phyloP scores from a whole-genome alignment of 192 early-diverging fungal genomes.

The Coemansia sp. region DNA sequence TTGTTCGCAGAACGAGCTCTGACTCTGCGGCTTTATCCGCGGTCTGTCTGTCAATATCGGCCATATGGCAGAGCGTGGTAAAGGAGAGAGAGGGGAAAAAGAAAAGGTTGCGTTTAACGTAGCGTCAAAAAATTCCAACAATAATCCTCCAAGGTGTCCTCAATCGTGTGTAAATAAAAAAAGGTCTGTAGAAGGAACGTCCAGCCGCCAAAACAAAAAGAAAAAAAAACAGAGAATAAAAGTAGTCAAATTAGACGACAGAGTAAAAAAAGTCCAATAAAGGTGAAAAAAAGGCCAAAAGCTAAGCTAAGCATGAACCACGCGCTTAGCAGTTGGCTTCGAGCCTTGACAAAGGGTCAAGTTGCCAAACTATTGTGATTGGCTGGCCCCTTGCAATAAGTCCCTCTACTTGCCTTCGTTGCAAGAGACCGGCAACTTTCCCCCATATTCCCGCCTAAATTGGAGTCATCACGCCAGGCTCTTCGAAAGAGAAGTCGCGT shows the following conservation, averaged over 20 bases:
- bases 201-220: constrained; percentile 4
- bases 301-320: constrained; percentile 8
- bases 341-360: background rate
- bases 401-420: background rate
- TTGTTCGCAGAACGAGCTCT: constrained; percentile 10
- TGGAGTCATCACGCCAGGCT: background rate
- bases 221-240: background rate
- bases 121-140: constrained; percentile 1
- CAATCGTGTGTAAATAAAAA: background rate
- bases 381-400: background rate
- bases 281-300: constrained; percentile 13
- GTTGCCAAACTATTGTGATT: background rate
- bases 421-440: background rate
- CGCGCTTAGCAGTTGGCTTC: background rate
- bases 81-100: background rate
- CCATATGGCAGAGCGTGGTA: constrained; percentile 15
- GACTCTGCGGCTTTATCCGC: constrained; percentile 13
- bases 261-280: background rate
- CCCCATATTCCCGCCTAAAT: constrained; percentile 2
- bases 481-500: background rate
- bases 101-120: background rate
- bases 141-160: background rate
- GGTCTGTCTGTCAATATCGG: constrained; percentile 22
- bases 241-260: background rate
- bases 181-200: background rate